Evolutionary conservation across 192 early-diverging fungal species (phyloP), one percentile per base, ranked within the genome.

Genomic region (Coemansia biformis): DNA sequence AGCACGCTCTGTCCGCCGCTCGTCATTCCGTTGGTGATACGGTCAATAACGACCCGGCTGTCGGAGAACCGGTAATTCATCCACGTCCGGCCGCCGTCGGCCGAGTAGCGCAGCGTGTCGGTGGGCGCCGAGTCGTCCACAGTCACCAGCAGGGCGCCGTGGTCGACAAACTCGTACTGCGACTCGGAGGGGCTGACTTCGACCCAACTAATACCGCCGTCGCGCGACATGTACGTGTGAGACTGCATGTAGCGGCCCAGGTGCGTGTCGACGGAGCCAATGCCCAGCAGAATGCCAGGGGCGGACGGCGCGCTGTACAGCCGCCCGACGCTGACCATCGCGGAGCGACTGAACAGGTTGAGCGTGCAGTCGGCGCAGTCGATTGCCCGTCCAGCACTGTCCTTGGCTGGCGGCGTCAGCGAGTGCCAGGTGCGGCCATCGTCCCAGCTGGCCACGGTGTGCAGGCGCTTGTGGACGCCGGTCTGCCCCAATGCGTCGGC

Each of bases 161-260:
- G 87, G 52, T 97, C 93, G 22, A 87, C 90, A 75, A 95, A 88
- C 53, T 89, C 93, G 54, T 86, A 86, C 45, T 86, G 66, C 46
- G 80, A 69, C 14, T 79, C 80, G 9, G 79, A 79, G 12, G 77
- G 78, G 15, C 76, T 77, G 26, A 93, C 75, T 53, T 89, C 81
- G 3, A 38, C 47, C 96, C 96, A 99, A 5, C 74, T 83, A 14
- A 78, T 78, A 14, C 96, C 96, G 13, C 81, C 96, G 47, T 99
- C 91, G 28, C 84, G 78, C 38, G 85, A 87, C 28, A 95, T 16
- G 58, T 79, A 99, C 0, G 87, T 91, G 46, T 86, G 71, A 23
- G 85, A 66, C 17, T 83, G 55, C 0, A 61, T 77, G 47, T 85
- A 80, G 17, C 80, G 63, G 7, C 57, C 52, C 19, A 99, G 57